Percentiles rank a stretch among this genome's conserved stretches.
Conservation (phyloP, 495 filamentous ascomycete genomes). For the Aeminium ludgeri region DNA sequence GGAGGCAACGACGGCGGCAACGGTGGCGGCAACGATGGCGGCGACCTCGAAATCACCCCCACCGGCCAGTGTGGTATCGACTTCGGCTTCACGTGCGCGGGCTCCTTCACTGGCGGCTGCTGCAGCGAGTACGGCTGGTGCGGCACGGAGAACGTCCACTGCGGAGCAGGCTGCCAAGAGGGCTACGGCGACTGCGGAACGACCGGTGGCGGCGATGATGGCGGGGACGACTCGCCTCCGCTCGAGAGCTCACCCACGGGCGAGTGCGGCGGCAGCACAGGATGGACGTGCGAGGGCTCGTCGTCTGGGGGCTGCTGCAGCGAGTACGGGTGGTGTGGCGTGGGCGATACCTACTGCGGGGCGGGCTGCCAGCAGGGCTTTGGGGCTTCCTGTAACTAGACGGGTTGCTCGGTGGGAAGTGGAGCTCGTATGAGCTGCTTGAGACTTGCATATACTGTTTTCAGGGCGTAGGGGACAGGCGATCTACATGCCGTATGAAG, state of each 20-base stretch:
- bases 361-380: no score
- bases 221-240: background rate
- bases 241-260: slow-evolving; percentile 14
- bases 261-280: slow-evolving; percentile 30
- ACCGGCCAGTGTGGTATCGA: slow-evolving; percentile 23
- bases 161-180: slow-evolving; percentile 15
- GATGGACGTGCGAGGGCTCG: slow-evolving; percentile 32
- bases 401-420: no score
- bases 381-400: no score
- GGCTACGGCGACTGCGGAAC: slow-evolving; percentile 12
- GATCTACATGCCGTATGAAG: no score
- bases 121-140: slow-evolving; percentile 9
- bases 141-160: slow-evolving; percentile 12
- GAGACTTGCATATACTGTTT: no score
- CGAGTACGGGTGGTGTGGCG: no score
- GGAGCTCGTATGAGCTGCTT: no score
- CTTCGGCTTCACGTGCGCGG: slow-evolving; percentile 10
- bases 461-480: no score
- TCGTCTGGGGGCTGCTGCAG: slow-evolving; percentile 14
- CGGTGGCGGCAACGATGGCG: no score
- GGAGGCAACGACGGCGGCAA: no score
- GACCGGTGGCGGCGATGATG: background rate
- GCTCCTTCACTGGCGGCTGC: slow-evolving; percentile 9
- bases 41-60: no score
- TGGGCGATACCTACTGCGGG: slow-evolving; percentile 17